phyloP scores from a whole-genome alignment of 768 basidiomycete genomes.

The Pleurotus citrinopileatus region DNA sequence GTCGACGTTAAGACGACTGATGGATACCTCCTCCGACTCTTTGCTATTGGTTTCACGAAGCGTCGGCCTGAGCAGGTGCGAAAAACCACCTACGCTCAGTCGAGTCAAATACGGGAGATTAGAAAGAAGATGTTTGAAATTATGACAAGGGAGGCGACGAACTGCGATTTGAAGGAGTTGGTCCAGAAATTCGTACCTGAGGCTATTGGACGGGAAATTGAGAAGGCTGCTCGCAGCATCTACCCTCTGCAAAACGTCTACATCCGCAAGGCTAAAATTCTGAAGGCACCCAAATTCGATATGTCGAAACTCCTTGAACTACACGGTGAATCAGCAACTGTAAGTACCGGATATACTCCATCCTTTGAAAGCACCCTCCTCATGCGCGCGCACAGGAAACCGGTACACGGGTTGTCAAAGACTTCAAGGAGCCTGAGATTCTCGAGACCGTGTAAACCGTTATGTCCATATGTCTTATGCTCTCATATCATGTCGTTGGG shows the following conservation, averaged over 20 bases:
- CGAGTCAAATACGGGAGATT: slow-evolving; percentile 94
- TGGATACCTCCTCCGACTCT: slow-evolving; percentile 98
- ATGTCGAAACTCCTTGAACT: slow-evolving; percentile 93
- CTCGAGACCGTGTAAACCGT: slow-evolving; percentile 79
- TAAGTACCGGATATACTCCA: slow-evolving; percentile 39
- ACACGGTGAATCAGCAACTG: slow-evolving; percentile 93
- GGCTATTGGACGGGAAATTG: slow-evolving; percentile 98
- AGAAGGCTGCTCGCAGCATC: slow-evolving; percentile 95
- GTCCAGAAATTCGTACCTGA: slow-evolving; percentile 99
- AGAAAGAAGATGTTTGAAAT: slow-evolving; percentile 99
- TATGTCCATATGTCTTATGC: slow-evolving; percentile 27
- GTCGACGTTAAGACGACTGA: slow-evolving; percentile 99
- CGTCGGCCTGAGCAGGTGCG: slow-evolving; percentile 93
- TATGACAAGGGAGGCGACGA: slow-evolving; percentile 93
- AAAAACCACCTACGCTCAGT: slow-evolving; percentile 98
- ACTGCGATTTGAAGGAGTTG: slow-evolving; percentile 95
- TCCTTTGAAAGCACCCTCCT: slow-evolving; percentile 12
- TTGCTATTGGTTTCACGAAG: slow-evolving; percentile 99
- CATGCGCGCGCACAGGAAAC: slow-evolving; percentile 77
- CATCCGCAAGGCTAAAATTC: slow-evolving; percentile 98
- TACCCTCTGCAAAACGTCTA: slow-evolving; percentile 99
- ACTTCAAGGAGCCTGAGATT: slow-evolving; percentile 98
- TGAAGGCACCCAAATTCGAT: slow-evolving; percentile 97
- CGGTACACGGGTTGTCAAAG: slow-evolving; percentile 89
- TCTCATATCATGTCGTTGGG: slow-evolving; percentile 21